Evolutionary conservation across 2,329 filamentous ascomycete species (phyloP).

Genomic region (Chrysoporthe puriensis): DNA sequence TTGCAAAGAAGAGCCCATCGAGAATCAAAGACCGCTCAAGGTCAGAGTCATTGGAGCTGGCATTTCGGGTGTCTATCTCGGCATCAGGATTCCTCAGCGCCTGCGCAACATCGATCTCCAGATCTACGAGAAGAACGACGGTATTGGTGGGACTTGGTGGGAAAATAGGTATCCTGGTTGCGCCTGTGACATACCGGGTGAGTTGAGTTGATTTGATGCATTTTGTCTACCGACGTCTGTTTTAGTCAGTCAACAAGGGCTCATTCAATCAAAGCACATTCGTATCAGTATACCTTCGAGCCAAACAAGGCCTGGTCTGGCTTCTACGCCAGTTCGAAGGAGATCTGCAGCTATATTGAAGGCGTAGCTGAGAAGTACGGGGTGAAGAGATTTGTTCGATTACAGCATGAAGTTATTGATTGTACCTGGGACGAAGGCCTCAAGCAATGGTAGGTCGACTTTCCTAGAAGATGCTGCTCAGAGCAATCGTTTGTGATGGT

Average conservation of each 20-base stretch:
- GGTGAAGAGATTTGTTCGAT: constrained; percentile 47
- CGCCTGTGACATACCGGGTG: constrained; percentile 23
- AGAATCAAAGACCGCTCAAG: constrained; percentile 25
- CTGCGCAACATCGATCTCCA: constrained; percentile 15
- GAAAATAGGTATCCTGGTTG: constrained; percentile 33
- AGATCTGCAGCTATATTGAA: constrained; percentile 38
- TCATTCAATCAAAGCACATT: constrained; percentile 10
- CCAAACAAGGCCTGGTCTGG: constrained; percentile 20
- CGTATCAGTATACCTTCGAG: constrained; percentile 21
- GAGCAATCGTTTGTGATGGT: not conserved
- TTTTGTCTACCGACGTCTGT: not conserved
- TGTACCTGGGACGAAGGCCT: constrained; percentile 43
- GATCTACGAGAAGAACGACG: constrained; percentile 39
- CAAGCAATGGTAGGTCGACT: not conserved
- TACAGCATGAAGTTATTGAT: constrained; percentile 47
- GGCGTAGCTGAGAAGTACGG: constrained; percentile 37
- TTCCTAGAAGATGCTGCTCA: not conserved
- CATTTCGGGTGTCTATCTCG: constrained; percentile 28
- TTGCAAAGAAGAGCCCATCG: constrained; percentile 22
- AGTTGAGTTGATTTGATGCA: not conserved
- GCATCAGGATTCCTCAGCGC: constrained; percentile 27
- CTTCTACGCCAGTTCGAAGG: constrained; percentile 32
- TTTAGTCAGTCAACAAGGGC: not conserved
- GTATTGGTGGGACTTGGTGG: constrained; percentile 36
- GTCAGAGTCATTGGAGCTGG: constrained; percentile 29